Conservation (phyloP, 2,329 filamentous ascomycete species). For the Penicillium capsulatum region DNA sequence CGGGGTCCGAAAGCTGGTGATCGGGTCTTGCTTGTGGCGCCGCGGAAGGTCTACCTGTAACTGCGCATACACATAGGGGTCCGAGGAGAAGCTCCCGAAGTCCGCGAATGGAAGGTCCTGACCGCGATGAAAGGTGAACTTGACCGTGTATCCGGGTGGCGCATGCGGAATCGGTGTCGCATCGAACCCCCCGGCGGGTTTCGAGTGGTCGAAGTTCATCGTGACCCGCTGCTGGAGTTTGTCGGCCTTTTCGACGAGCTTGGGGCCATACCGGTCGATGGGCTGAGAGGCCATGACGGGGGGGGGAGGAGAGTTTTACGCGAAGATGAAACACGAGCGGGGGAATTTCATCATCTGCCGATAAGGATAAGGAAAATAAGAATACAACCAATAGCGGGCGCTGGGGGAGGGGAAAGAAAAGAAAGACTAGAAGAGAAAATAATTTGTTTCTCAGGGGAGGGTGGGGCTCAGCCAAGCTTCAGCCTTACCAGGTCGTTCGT, state of each 20-base stretch:
- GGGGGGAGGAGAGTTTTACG: slow-evolving; percentile 6
- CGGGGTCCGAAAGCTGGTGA: slow-evolving; percentile 67
- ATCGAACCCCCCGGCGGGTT: slow-evolving; percentile 75
- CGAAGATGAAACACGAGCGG: not conserved
- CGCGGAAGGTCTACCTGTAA: slow-evolving; percentile 65
- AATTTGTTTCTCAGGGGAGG: not conserved
- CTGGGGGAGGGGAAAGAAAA: not conserved
- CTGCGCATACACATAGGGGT: slow-evolving; percentile 78
- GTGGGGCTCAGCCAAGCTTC: slow-evolving; percentile 17
- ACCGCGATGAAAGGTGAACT: slow-evolving; percentile 78
- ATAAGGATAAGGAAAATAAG: not conserved
- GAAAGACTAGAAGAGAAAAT: not conserved
- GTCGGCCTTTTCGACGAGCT: slow-evolving; percentile 39
- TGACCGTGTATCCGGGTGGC: slow-evolving; percentile 75
- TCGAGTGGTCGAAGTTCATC: slow-evolving; percentile 19
- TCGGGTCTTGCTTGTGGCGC: slow-evolving; percentile 81
- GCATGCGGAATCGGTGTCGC: slow-evolving; percentile 69
- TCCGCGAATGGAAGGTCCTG: slow-evolving; percentile 79
- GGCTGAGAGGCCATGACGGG: slow-evolving; percentile 21
- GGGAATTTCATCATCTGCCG: not conserved
- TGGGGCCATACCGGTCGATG: slow-evolving; percentile 36
- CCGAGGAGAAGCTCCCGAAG: slow-evolving; percentile 69
- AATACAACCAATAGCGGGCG: slow-evolving; percentile 1
- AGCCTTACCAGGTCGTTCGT: slow-evolving; percentile 21
- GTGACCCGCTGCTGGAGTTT: slow-evolving; percentile 35